Evolutionary conservation across 352 stramenopile genomes (phyloP), one percentile per base, ranked within the genome.

Genomic region (Pythium apleroticum): DNA sequence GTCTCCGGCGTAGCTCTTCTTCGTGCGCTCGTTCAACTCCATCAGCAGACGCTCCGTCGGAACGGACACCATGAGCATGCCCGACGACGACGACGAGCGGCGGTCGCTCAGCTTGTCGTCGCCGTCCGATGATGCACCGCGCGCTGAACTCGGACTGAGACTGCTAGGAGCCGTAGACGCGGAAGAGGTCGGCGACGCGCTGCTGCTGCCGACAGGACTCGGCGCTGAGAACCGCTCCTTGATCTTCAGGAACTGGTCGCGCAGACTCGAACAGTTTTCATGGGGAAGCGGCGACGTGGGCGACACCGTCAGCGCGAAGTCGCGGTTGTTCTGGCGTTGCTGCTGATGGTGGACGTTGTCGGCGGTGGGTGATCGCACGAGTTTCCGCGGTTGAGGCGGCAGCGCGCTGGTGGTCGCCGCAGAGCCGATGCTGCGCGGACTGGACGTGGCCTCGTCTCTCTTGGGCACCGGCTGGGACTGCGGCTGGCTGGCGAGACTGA

Each of bases 201-300:
- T 60, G 30, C 24, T 61, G 7, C 45, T 48, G 12, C 72, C 57
- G n/a, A 68, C 65, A n/a, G 66, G 59, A 14, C 71, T 72, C 11
- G 76, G 68, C 12, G 71, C 71, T 0, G 80, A 89, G 60, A 93
- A 93, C 17, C 80, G 75, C 39, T 93, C 81, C 57, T 90, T 90
- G 60, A 93, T 89, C 63, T 83, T 86, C 39, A 91, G 77, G 28
- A 93, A 93, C 48, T 93, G 84, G 41, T 93, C 84, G 28, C 88
- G 89, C 8, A 93, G 69, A 52, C 76, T 87, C n/a, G 77, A 82
- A 63, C 84, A 89, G 52, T 84, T 89, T 45, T 89, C 81, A 37
- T 89, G 79, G 4, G 72, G 57, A 2, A 86, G 59, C 1, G 72
- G 72, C 6, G 77, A 86, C 48, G 69, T 49, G 8, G 76, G 63